Conservation (phyloP, 129 eudicot genomes). For the Silybum marianum region DNA sequence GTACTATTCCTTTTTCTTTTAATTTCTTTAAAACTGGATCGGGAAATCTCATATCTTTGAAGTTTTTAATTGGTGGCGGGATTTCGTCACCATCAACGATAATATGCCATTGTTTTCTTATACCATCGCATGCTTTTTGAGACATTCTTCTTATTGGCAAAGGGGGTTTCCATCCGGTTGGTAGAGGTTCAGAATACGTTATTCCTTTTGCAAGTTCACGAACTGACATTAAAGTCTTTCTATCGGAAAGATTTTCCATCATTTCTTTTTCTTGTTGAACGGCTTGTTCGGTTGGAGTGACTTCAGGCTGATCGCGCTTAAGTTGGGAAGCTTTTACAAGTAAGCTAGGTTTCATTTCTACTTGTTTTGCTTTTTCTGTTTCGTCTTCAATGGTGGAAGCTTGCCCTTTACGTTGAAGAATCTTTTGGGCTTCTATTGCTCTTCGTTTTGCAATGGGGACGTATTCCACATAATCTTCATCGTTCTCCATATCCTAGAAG, state of each 20-base stretch:
- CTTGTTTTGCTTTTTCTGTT: constrained; percentile 45
- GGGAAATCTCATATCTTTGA: constrained; percentile 80
- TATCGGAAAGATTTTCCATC: constrained; percentile 69
- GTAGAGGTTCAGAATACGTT: constrained; percentile 62
- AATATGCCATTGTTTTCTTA: constrained; percentile 80
- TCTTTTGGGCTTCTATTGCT: constrained; percentile 73
- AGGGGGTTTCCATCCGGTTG: constrained; percentile 87
- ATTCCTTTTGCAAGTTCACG: constrained; percentile 82
- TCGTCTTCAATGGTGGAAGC: constrained; percentile 54
- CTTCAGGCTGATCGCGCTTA: constrained; percentile 73
- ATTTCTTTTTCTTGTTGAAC: constrained; percentile 75
- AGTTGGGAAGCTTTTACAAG: constrained; percentile 77
- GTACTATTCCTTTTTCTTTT: constrained; percentile 74
- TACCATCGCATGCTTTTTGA: constrained; percentile 45
- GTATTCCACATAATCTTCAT: constrained; percentile 66
- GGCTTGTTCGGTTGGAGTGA: constrained; percentile 64
- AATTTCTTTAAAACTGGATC: constrained; percentile 62
- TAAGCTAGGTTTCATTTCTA: constrained; percentile 72
- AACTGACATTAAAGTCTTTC: constrained; percentile 69
- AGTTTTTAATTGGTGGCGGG: constrained; percentile 79
- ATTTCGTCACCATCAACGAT: constrained; percentile 81
- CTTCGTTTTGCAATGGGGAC: constrained; percentile 78
- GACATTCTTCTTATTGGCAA: constrained; percentile 62
- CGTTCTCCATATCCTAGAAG: constrained; percentile 52
- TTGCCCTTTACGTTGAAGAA: constrained; percentile 68